A percentile compares a stretch with the other conserved stretches of the same genome.
phyloP scores from a whole-genome alignment of 352 stramenopile species.

The Globisporangium okanoganense region DNA sequence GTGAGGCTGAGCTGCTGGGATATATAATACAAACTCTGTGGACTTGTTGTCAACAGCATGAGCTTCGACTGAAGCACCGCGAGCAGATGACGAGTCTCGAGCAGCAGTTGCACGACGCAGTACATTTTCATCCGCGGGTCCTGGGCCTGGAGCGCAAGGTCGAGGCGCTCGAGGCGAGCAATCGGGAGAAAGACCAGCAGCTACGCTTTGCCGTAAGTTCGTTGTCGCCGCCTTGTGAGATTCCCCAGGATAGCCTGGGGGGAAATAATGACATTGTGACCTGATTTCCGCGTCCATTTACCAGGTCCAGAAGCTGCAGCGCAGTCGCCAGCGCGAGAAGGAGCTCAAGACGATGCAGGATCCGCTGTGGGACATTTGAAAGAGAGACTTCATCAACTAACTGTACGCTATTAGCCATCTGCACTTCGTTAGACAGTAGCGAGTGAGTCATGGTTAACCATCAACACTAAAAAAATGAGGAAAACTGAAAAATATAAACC shows the following conservation, averaged over 20 bases:
- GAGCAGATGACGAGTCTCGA: constrained; percentile 38
- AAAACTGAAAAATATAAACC: too few species aligned
- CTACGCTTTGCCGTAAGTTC: constrained; percentile 48
- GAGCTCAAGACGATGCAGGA: constrained; percentile 62
- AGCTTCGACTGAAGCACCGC: constrained; percentile 45
- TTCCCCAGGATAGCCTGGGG: not conserved
- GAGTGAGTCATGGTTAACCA: too few species aligned
- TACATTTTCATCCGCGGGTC: constrained; percentile 50
- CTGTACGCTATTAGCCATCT: constrained; percentile 2
- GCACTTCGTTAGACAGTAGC: constrained; percentile 8
- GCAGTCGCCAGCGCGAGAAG: constrained; percentile 62
- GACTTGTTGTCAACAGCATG: constrained; percentile 28
- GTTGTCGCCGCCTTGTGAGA: not conserved
- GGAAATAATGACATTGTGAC: not conserved
- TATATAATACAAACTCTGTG: not conserved
- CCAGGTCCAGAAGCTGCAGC: constrained; percentile 71
- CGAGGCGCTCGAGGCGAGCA: constrained; percentile 31
- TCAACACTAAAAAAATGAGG: too few species aligned
- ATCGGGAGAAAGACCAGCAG: constrained; percentile 52
- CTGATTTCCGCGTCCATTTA: not conserved
- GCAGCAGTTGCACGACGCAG: constrained; percentile 37
- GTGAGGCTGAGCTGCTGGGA: not conserved
- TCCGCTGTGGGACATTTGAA: constrained; percentile 59
- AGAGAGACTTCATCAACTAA: not conserved
- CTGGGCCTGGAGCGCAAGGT: constrained; percentile 36